phyloP scores from a whole-genome alignment of 805 yeast genomes.

The Priceomyces medius region DNA sequence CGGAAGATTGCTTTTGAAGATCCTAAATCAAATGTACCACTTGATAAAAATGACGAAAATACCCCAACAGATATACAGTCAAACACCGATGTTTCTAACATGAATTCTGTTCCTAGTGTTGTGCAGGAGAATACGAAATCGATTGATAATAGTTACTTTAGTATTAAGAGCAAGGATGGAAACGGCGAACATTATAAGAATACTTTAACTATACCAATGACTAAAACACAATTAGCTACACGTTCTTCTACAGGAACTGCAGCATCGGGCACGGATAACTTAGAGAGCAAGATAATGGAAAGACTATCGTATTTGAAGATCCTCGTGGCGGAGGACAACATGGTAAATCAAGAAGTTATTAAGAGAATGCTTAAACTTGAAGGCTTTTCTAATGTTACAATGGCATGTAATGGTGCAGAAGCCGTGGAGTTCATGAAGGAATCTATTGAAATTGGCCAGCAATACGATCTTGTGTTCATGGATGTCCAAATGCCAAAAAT shows the following conservation, averaged over 20 bases:
- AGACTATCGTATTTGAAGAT: slow-evolving; percentile 44
- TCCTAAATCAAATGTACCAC: neutral
- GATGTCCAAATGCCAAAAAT: slow-evolving; percentile 96
- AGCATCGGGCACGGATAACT: slow-evolving; percentile 25
- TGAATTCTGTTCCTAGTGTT: neutral
- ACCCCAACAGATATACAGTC: neutral
- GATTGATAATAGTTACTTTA: neutral
- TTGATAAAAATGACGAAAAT: neutral
- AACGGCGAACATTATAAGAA: neutral
- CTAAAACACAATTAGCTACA: slow-evolving; percentile 46
- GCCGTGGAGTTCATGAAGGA: slow-evolving; percentile 69
- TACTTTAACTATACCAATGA: neutral
- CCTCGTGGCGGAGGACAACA: slow-evolving; percentile 90
- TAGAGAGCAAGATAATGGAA: slow-evolving; percentile 22
- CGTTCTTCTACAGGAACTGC: slow-evolving; percentile 55
- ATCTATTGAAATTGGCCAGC: slow-evolving; percentile 37
- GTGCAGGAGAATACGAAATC: neutral
- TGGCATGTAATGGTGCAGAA: slow-evolving; percentile 90
- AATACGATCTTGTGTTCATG: slow-evolving; percentile 82
- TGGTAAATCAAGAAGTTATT: slow-evolving; percentile 92
- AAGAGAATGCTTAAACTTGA: slow-evolving; percentile 83
- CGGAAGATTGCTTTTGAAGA: slow-evolving; percentile 47
- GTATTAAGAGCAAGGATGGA: neutral
- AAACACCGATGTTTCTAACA: neutral
- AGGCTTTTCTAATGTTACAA: slow-evolving; percentile 65